Base-by-base conservation (phyloP, 257 asterid species). In the Solanum ossicruentum region DNA sequence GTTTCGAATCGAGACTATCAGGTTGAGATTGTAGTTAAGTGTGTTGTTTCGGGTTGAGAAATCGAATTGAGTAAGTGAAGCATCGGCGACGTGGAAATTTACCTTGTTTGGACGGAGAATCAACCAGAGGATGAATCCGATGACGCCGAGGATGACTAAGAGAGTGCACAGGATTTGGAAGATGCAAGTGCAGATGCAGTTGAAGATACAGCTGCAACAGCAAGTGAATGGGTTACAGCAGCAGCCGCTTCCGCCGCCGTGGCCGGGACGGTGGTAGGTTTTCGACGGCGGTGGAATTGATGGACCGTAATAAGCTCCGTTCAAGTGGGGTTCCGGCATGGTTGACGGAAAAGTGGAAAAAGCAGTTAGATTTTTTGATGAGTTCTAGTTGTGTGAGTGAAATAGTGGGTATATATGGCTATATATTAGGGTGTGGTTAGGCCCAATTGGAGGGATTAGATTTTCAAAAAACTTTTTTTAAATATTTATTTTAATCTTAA, bases 231-330 rank as follows among this genome's bases (percentile, higher is more conserved):
- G 99, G 81, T 95, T 94, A 90, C 95, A 94, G 84, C 91, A 71
- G 55, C 94, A 88, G 60, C 66, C 66, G n/a, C 66, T 28, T 47
- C 96, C 87, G 6, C 90, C 81, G 70, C 89, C 73, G 70, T 87
- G 86, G 21, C 91, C 84, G 3, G 87, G 97, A 87, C 97, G 93
- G 93, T 91, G 89, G 86, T 90, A 93, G 43, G 90, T 6, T 57
- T 93, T 93, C 6, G 91, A 0, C 71, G 93, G 88, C 18, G 92
- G 92, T 0, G 97, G 98, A 43, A 95, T 86, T 32, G 95, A 89
- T 4, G 99, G 99, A 81, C 99, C 98, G 89, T 95, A 96, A 88
- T 92, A 94, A 70, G 97, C 97, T 55, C 98, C 99, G 90, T 96
- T 93, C 85, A 96, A 88, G 57, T 85, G 87, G 18, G 84, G 80